Conservation (phyloP, 345 rosid genomes). For the Mercurialis annua region DNA sequence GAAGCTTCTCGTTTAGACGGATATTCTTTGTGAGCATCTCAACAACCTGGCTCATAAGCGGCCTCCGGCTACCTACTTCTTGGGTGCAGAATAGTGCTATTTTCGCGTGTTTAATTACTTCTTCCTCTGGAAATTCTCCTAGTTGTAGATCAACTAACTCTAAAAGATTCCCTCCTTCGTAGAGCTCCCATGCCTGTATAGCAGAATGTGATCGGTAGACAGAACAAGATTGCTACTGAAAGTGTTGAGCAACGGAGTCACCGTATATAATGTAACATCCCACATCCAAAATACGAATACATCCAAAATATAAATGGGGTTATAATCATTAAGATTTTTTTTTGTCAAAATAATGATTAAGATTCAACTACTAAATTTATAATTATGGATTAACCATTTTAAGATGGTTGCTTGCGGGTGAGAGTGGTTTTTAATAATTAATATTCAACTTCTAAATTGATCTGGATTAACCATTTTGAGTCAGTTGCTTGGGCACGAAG, state of each 20-base stretch:
- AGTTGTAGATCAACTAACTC: constrained; percentile 57
- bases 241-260: background rate
- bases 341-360: too few relatives aligned
- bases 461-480: too few relatives aligned
- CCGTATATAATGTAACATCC: background rate
- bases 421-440: too few relatives aligned
- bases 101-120: constrained; percentile 48
- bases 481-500: too few relatives aligned
- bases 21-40: constrained; percentile 54
- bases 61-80: constrained; percentile 48
- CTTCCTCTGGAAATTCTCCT: constrained; percentile 47
- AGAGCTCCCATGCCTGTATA: constrained; percentile 59
- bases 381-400: too few relatives aligned
- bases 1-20: constrained; percentile 45
- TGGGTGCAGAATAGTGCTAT: constrained; percentile 76
- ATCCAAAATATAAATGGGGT: too few relatives aligned
- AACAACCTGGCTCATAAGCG: constrained; percentile 59
- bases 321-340: too few relatives aligned
- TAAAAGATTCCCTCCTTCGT: constrained; percentile 43
- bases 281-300: background rate
- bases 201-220: background rate
- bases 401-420: too few relatives aligned
- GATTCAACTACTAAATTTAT: too few relatives aligned
- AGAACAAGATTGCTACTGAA: background rate
- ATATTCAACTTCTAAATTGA: too few relatives aligned